Evolutionary conservation across 495 filamentous ascomycete genomes (phyloP), one percentile per base, ranked within the genome.

Genomic region (Lophium mytilinum): DNA sequence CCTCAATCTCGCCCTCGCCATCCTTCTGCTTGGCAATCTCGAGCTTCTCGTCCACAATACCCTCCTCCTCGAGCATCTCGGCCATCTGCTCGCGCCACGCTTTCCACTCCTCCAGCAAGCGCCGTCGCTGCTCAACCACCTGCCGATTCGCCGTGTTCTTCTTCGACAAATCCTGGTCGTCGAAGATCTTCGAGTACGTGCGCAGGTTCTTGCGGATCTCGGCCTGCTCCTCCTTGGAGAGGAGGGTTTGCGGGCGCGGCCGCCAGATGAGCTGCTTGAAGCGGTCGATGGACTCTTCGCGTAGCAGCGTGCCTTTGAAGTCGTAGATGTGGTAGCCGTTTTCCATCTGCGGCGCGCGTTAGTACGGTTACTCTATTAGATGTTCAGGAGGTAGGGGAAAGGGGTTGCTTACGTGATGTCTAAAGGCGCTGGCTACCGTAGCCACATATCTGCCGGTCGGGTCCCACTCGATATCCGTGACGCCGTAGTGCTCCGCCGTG

Each of bases 301-400:
- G 87, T 18, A 98, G 83, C 48, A 87, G 83, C 60, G 83, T 82
- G 52, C 93, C 94, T 71, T 84, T 84, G 82, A 97, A 97, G 74
- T 95, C 90, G 82, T 95, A 96, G 49, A 98, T 70, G 72, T 96
- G 92, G 77, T 95, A 98, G 64, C 93, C 93, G 70, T 96, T 97
- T 77, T 97, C 94, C 89, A 95, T 95, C 90, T 97, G 63, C 12
- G 40, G 36, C 12, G 35, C 2, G 21, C 30, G 15, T 56, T 53
- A 60, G 56, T 12, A 11, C 10, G 41, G 21, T 12, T 15, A 42
- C 19, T 36, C 53, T 9, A 30, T n/a, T 36, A 52, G 19, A 10
- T 3, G 6, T 30, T 30, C 6, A 30, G 11, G 52, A 49, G 15
- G 14, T 17, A 1, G 14, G 37, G 19, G 15, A 17, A 24, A 37